These are phyloP conservation scores for Candida pini DNA, from an alignment of 805 yeast genomes.

Conservation along the genomic window DNA sequence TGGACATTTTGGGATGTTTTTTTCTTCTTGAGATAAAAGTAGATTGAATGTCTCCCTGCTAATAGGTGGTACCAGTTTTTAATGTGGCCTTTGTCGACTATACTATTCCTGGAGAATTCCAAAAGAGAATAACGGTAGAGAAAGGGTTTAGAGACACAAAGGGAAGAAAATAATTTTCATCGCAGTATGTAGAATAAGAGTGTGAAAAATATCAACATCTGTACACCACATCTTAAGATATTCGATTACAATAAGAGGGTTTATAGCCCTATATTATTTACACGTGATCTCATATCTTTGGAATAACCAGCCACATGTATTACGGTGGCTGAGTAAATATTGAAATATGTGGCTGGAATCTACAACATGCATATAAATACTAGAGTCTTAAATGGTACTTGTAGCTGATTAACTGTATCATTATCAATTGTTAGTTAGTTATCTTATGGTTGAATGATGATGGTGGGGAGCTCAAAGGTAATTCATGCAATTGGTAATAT, in stretches of 20 bases:
- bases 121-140: neutral
- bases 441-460: too few relatives aligned
- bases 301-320: neutral
- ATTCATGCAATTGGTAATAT: too few relatives aligned
- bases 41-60: slow-evolving; percentile 69
- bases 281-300: too few relatives aligned
- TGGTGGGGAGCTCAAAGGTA: too few relatives aligned
- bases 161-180: neutral
- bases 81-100: slow-evolving; percentile 47
- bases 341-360: neutral
- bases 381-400: too few relatives aligned
- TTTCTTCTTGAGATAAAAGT: too few relatives aligned
- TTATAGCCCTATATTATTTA: slow-evolving; percentile 5
- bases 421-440: too few relatives aligned
- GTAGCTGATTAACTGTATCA: too few relatives aligned
- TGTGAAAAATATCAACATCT: too few relatives aligned
- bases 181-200: too few relatives aligned
- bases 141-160: neutral
- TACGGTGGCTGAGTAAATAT: neutral
- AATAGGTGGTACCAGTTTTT: slow-evolving; percentile 32
- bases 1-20: slow-evolving; percentile 60
- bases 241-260: too few relatives aligned
- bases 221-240: too few relatives aligned
- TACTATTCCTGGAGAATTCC: slow-evolving; percentile 6
- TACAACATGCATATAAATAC: slow-evolving; percentile 1